Evolutionary conservation across 192 early-diverging fungal genomes (phyloP).

Genomic region (Haplosporangium gracile): DNA sequence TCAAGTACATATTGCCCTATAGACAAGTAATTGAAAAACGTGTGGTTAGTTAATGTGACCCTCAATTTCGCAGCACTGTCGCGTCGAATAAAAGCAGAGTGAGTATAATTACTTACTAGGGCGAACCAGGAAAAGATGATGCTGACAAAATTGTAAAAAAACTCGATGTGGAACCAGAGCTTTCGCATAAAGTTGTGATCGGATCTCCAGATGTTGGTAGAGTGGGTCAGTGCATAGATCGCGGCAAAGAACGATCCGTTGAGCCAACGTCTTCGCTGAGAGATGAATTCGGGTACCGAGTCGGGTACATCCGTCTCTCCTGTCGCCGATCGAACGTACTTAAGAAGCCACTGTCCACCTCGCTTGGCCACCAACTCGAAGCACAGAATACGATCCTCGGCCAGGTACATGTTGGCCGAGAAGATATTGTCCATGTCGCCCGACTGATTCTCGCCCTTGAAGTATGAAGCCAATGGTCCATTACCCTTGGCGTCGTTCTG

Average conservation of each 20-base stretch:
- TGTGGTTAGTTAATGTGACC: neutral
- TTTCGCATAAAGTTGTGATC: slow-evolving; percentile 75
- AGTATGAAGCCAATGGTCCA: slow-evolving; percentile 80
- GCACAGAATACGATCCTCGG: slow-evolving; percentile 83
- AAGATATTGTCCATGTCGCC: slow-evolving; percentile 70
- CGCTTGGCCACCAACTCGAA: slow-evolving; percentile 84
- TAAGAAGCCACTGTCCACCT: slow-evolving; percentile 72
- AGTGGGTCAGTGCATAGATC: slow-evolving; percentile 78
- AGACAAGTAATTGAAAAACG: neutral
- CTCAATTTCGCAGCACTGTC: too few relatives aligned
- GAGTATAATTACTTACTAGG: slow-evolving; percentile 59
- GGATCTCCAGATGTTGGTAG: slow-evolving; percentile 73
- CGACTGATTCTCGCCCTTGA: slow-evolving; percentile 80
- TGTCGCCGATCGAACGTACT: slow-evolving; percentile 76
- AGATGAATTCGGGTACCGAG: slow-evolving; percentile 78
- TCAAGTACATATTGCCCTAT: slow-evolving; percentile 72
- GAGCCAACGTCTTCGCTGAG: slow-evolving; percentile 84
- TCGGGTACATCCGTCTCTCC: slow-evolving; percentile 87
- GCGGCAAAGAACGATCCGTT: slow-evolving; percentile 89
- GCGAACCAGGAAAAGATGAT: slow-evolving; percentile 77
- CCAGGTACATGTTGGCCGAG: slow-evolving; percentile 76
- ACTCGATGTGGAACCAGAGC: slow-evolving; percentile 72
- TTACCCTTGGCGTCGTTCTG: slow-evolving; percentile 66
- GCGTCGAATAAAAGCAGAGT: neutral
- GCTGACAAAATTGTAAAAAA: slow-evolving; percentile 75